Evolutionary conservation across 768 basidiomycete species (phyloP), one percentile per base, ranked within the genome.

Genomic region (Vararia minispora): DNA sequence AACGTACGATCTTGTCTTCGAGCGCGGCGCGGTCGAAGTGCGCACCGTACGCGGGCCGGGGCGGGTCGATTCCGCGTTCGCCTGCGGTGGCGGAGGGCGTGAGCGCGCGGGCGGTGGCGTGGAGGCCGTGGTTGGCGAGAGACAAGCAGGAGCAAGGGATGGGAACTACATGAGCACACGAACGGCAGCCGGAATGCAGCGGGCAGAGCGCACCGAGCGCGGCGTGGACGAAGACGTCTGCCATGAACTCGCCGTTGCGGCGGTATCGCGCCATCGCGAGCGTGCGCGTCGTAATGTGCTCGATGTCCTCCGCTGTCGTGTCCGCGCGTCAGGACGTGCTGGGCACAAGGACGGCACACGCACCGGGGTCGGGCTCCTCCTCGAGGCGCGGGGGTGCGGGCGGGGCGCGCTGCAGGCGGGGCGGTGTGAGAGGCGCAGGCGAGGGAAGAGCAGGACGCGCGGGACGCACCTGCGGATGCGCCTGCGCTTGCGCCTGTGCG

Each of bases 161-260:
- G n/a, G n/a, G n/a, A n/a, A n/a, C n/a, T n/a, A 29, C 18, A 28
- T n/a, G 6, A 30, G 16, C 33, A 35, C 47, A 25, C 6, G 20
- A 22, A 41, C 21, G 24, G 21, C 6, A 13, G 28, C 18, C 6
- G 17, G 29, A 24, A 27, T n/a, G 11, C n/a, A n/a, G n/a, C n/a
- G 25, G 28, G 27, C 26, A 6, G 2, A 16, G 44, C 57, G 33
- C 26, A 59, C 84, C 74, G 49, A 74, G 80, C 1, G 79, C 80
- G 17, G 85, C 84, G 46, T 72, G 69, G 46, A 65, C 67, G 56
- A 89, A 87, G 2, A 89, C 79, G 29, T 80, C 80, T 51, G 79
- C 79, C 84, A 89, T 89, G 43, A 80, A 63, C 30, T 86, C 85
- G 50, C 88, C 83, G 50, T 89, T 89, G 5, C 84, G 74, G 46